phyloP scores from a whole-genome alignment of 2,329 filamentous ascomycete species.

The Aspergillus sp. region DNA sequence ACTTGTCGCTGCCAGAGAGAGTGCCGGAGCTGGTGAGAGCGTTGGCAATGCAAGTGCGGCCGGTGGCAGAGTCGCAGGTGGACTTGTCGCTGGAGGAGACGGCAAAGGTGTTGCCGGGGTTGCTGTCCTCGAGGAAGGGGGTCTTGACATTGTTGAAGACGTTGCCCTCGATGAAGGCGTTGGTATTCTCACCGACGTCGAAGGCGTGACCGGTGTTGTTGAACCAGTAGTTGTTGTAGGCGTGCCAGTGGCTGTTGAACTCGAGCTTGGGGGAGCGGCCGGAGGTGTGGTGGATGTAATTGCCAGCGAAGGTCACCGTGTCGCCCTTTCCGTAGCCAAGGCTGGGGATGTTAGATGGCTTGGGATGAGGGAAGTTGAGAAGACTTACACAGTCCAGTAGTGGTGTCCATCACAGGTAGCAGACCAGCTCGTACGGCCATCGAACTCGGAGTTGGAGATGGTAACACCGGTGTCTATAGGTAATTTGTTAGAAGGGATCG shows the following conservation, averaged over 20 bases:
- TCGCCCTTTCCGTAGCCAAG: slow-evolving; percentile 53
- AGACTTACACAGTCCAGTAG: slow-evolving; percentile 49
- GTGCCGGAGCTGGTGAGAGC: slow-evolving; percentile 23
- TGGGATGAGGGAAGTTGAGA: neutral
- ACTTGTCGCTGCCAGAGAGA: slow-evolving; percentile 21
- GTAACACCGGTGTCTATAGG: slow-evolving; percentile 46
- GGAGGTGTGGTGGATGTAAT: slow-evolving; percentile 56
- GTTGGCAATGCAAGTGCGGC: slow-evolving; percentile 25
- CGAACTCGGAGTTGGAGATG: slow-evolving; percentile 56
- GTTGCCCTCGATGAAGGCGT: slow-evolving; percentile 42
- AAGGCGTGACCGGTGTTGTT: slow-evolving; percentile 43
- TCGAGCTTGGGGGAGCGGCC: slow-evolving; percentile 55
- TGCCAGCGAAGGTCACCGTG: slow-evolving; percentile 53
- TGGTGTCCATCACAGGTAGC: slow-evolving; percentile 54
- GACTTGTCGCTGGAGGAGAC: slow-evolving; percentile 13
- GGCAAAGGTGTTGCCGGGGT: slow-evolving; percentile 22
- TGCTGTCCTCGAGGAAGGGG: slow-evolving; percentile 25
- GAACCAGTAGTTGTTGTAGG: slow-evolving; percentile 35
- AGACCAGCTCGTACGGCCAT: slow-evolving; percentile 51
- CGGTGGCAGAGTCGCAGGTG: slow-evolving; percentile 19
- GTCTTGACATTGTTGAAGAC: slow-evolving; percentile 39
- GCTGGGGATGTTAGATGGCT: slow-evolving; percentile 5
- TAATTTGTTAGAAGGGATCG: slow-evolving; percentile 41
- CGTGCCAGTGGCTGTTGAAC: slow-evolving; percentile 52
- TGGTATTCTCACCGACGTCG: slow-evolving; percentile 22